Evolutionary conservation across 768 basidiomycete genomes (phyloP).

Genomic region (Atractiella rhizophila): DNA sequence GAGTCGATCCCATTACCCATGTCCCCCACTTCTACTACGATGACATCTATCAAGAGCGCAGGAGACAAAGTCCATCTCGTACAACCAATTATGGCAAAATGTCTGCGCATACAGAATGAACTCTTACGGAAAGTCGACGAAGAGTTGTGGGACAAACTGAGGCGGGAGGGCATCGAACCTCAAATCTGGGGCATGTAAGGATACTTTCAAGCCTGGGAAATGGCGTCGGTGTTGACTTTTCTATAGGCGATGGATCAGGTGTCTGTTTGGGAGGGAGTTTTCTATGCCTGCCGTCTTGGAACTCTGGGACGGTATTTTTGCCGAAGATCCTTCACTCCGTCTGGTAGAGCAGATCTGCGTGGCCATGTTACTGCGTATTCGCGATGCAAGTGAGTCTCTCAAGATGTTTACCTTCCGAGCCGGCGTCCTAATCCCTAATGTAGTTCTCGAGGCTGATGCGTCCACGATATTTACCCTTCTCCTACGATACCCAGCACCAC

Average conservation of each 20-base stretch:
- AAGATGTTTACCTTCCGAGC: slow-evolving; percentile 1
- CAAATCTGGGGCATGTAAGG: slow-evolving; percentile 91
- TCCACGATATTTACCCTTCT: slow-evolving; percentile 57
- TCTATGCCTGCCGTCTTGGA: slow-evolving; percentile 47
- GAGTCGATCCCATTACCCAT: slow-evolving; percentile 10
- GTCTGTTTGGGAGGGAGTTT: slow-evolving; percentile 84
- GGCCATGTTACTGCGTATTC: slow-evolving; percentile 80
- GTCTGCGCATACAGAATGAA: slow-evolving; percentile 49
- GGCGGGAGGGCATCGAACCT: slow-evolving; percentile 63
- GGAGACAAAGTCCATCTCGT: slow-evolving; percentile 6
- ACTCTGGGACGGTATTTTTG: slow-evolving; percentile 91
- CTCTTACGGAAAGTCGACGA: slow-evolving; percentile 58
- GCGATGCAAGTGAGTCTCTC: slow-evolving; percentile 34
- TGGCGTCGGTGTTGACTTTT: no score
- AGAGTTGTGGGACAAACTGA: slow-evolving; percentile 44
- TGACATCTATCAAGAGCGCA: neutral
- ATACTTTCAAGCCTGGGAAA: no score
- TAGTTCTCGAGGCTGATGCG: slow-evolving; percentile 71
- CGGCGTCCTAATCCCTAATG: slow-evolving; percentile 20
- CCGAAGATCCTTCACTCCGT: slow-evolving; percentile 49
- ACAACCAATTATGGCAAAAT: slow-evolving; percentile 59
- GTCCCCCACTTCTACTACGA: neutral
- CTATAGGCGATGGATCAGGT: slow-evolving; percentile 83
- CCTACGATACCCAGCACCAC: slow-evolving; percentile 53
- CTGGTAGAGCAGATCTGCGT: slow-evolving; percentile 69